Evolutionary conservation across 2,329 filamentous ascomycete genomes (phyloP).

Genomic region (Hypoxylon sp.): DNA sequence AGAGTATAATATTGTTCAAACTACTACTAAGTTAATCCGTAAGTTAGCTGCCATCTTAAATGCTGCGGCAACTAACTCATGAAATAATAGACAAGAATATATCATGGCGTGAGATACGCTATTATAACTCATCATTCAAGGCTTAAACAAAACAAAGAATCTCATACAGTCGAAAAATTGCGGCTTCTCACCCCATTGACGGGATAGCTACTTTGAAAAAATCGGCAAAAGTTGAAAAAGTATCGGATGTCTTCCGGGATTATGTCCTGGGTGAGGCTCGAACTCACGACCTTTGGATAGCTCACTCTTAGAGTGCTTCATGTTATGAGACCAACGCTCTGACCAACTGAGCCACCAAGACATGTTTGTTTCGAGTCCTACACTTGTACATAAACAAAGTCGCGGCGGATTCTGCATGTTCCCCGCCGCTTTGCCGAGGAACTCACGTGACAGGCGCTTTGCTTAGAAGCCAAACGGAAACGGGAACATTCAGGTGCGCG

Average conservation of each 20-base stretch:
- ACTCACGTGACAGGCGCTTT: slow-evolving; percentile 9
- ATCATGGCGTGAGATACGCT: background rate
- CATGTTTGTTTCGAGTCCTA: background rate
- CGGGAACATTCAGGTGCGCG: slow-evolving; percentile 19
- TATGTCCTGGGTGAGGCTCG: slow-evolving; percentile 61
- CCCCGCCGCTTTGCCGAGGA: background rate
- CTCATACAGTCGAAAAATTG: too few species aligned
- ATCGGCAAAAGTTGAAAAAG: background rate
- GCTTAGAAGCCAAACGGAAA: background rate
- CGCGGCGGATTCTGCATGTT: background rate
- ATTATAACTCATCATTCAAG: background rate
- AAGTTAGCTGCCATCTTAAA: too few species aligned
- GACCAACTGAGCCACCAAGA: slow-evolving; percentile 23
- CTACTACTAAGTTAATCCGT: too few species aligned
- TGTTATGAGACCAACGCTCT: slow-evolving; percentile 23
- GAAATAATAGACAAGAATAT: background rate
- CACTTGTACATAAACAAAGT: background rate
- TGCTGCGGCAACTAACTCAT: too few species aligned
- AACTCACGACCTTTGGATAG: slow-evolving; percentile 64
- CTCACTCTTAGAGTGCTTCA: slow-evolving; percentile 23
- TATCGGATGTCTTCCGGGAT: slow-evolving; percentile 1
- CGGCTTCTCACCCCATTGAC: too few species aligned
- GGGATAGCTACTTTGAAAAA: background rate
- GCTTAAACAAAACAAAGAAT: background rate
- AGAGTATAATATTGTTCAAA: too few species aligned